Evolutionary conservation across 495 filamentous ascomycete species (phyloP).

Genomic region (Xylaria intraflava): DNA sequence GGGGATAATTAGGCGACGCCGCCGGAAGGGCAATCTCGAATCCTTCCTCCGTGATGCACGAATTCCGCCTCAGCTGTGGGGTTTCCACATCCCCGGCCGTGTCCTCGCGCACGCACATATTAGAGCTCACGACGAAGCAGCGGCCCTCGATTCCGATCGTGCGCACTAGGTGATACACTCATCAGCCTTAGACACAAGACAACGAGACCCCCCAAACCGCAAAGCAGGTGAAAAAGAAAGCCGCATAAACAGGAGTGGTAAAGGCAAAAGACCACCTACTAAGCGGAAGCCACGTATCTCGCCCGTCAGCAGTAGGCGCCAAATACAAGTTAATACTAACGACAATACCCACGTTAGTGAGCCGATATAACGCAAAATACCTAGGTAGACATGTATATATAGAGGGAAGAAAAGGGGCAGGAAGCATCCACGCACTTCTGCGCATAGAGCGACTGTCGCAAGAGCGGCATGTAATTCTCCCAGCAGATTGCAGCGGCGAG

Average conservation of each 20-base stretch:
- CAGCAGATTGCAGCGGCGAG: conserved; percentile 89
- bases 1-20: neutral
- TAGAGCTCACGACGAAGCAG: conserved; percentile 79
- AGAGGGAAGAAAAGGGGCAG: neutral
- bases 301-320: conserved; percentile 81
- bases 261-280: conserved; percentile 9
- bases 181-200: neutral
- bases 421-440: conserved; percentile 51
- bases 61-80: conserved; percentile 17
- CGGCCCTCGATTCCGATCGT: conserved; percentile 76
- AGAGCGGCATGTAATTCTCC: conserved; percentile 95
- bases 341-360: neutral
- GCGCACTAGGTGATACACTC: conserved; percentile 43
- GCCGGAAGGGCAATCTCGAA: conserved; percentile 35
- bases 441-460: conserved; percentile 64
- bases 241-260: neutral
- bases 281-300: conserved; percentile 76
- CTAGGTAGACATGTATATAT: no score
- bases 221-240: no score
- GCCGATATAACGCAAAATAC: neutral
- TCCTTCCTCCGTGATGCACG: conserved; percentile 31
- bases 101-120: conserved; percentile 60
- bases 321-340: conserved; percentile 73
- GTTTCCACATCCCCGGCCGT: neutral
- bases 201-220: no score